phyloP scores from a whole-genome alignment of 2,329 filamentous ascomycete species.

The Fusarium newnesense region DNA sequence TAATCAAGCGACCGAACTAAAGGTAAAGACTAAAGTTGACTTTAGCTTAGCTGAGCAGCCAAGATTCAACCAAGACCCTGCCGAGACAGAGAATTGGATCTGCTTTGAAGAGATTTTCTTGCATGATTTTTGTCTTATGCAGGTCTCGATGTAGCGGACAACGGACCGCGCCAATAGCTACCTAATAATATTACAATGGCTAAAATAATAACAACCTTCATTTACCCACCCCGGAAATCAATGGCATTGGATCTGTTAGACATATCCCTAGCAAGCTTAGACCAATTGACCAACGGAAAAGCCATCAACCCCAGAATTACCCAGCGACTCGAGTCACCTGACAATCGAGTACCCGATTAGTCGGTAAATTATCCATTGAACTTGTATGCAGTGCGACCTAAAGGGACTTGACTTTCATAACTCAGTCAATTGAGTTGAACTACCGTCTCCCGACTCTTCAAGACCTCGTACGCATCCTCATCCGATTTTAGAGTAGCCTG shows the following conservation, averaged over 20 bases:
- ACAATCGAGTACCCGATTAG: slow-evolving; percentile 4
- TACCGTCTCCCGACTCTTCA: background rate
- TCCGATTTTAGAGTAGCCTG: background rate
- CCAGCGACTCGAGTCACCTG: slow-evolving; percentile 10
- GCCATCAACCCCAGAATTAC: slow-evolving; percentile 15
- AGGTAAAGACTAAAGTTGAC: background rate
- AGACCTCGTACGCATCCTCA: background rate
- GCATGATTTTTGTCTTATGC: background rate
- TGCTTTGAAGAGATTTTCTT: slow-evolving; percentile 18
- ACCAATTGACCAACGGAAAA: background rate
- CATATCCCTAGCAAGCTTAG: slow-evolving; percentile 6
- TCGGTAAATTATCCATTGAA: background rate
- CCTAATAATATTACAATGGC: background rate
- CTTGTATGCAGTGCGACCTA: slow-evolving; percentile 1
- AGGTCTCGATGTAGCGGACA: background rate
- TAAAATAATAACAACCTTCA: background rate
- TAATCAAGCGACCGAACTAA: slow-evolving; percentile 16
- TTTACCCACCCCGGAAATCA: background rate
- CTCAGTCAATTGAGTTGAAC: background rate
- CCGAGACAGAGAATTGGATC: background rate
- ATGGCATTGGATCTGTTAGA: slow-evolving; percentile 1
- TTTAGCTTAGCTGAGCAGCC: slow-evolving; percentile 1
- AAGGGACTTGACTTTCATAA: background rate
- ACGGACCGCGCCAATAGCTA: background rate
- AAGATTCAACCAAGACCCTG: background rate